Conservation (phyloP, 1,284 basidiomycete genomes). For the Malassezia sp. region DNA sequence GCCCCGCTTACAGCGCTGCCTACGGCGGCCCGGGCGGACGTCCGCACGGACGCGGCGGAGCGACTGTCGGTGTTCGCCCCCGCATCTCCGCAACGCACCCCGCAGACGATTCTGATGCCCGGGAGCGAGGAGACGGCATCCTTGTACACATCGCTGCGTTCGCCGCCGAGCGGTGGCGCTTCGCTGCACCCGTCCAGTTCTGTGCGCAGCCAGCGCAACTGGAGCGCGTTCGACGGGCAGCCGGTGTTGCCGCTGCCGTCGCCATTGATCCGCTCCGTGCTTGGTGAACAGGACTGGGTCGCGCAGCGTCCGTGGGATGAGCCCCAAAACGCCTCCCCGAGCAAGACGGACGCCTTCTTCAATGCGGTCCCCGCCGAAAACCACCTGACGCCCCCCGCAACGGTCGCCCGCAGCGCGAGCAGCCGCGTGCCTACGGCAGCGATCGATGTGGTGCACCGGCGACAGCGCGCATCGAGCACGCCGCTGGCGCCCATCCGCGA, state of each 20-base stretch:
- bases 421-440: not conserved
- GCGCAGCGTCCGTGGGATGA: not conserved
- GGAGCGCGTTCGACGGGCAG: conserved; percentile 41
- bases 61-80: too few species aligned
- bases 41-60: too few species aligned
- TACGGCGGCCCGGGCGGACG: too few species aligned
- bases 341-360: conserved; percentile 35
- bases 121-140: too few species aligned
- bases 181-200: conserved; percentile 19
- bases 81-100: too few species aligned
- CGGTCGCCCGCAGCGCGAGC: conserved; percentile 8
- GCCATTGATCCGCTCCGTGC: conserved; percentile 18
- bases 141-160: not conserved
- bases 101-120: too few species aligned
- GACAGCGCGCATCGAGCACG: conserved; percentile 14
- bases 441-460: not conserved
- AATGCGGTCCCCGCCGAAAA: conserved; percentile 2
- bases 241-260: conserved; percentile 39
- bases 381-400: conserved; percentile 10
- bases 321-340: conserved; percentile 7
- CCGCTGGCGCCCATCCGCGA: conserved; percentile 3
- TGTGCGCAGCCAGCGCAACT: conserved; percentile 32
- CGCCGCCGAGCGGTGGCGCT: not conserved
- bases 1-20: too few species aligned
- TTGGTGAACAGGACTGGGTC: not conserved